Conservation (phyloP, 1,139 yeast genomes). For the Candida labiduridarum region DNA sequence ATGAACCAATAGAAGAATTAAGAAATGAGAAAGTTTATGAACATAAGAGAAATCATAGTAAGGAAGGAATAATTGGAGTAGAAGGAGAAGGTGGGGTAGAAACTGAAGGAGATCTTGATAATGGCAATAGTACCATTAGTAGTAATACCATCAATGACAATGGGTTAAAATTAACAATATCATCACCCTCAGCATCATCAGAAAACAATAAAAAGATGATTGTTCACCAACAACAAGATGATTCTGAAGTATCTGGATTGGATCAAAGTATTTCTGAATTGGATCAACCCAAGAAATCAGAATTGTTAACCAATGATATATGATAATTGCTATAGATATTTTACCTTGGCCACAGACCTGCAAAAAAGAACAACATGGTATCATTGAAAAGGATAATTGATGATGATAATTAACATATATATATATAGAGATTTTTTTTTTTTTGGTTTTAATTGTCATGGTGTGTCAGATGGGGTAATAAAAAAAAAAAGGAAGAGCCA, state of each 20-base stretch:
- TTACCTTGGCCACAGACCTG: too few relatives aligned
- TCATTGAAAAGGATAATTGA: too few relatives aligned
- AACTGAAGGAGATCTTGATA: background rate
- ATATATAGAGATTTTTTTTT: too few relatives aligned
- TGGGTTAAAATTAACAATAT: background rate
- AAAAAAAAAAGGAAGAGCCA: too few relatives aligned
- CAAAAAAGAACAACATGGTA: too few relatives aligned
- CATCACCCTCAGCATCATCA: background rate
- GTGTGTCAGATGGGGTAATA: too few relatives aligned
- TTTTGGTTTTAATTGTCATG: too few relatives aligned
- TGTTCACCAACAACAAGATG: slow-evolving; percentile 22
- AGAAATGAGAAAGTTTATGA: slow-evolving; percentile 34
- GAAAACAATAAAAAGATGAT: background rate
- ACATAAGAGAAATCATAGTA: slow-evolving; percentile 8
- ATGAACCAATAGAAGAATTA: slow-evolving; percentile 35
- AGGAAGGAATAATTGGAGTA: background rate
- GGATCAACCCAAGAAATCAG: slow-evolving; percentile 14
- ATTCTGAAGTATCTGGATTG: slow-evolving; percentile 34
- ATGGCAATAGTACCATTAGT: background rate
- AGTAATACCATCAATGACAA: background rate
- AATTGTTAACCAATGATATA: slow-evolving; percentile 1
- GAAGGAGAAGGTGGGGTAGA: background rate
- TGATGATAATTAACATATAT: too few relatives aligned
- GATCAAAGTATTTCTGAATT: slow-evolving; percentile 19
- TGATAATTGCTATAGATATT: background rate